phyloP scores from a whole-genome alignment of 768 basidiomycete species.

The Kwoniella newhampshirensis region DNA sequence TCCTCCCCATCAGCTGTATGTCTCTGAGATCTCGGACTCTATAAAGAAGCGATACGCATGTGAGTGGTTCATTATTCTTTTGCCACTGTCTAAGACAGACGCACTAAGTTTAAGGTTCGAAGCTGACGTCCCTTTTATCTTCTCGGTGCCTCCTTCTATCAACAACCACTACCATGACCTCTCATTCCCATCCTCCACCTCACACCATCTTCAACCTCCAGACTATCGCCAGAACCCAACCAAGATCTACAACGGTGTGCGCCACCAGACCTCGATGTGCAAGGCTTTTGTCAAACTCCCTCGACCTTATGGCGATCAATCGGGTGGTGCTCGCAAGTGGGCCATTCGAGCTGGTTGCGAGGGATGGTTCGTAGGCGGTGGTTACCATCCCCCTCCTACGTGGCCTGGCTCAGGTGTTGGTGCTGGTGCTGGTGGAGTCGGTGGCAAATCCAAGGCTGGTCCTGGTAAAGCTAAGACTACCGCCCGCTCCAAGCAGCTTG shows the following conservation, averaged over 20 bases:
- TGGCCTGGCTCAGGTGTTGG: background rate
- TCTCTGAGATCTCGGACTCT: conserved; percentile 48
- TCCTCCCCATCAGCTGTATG: conserved; percentile 47
- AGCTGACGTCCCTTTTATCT: conserved; percentile 8
- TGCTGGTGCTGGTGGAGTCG: background rate
- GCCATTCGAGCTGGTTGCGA: conserved; percentile 51
- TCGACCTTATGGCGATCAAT: conserved; percentile 51
- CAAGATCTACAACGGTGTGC: conserved; percentile 53
- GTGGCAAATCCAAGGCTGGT: conserved; percentile 3
- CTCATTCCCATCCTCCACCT: background rate
- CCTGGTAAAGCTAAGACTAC: conserved; percentile 43
- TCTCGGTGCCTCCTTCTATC: conserved; percentile 2
- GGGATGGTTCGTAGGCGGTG: conserved; percentile 43
- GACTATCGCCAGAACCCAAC: conserved; percentile 51
- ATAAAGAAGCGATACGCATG: conserved; percentile 49
- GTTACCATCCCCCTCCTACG: conserved; percentile 37
- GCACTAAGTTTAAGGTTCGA: too few species aligned
- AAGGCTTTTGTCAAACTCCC: conserved; percentile 51
- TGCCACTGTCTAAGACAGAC: too few species aligned
- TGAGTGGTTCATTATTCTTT: conserved; percentile 24
- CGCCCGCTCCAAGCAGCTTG: conserved; percentile 39
- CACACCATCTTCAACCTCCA: conserved; percentile 2
- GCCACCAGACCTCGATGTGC: conserved; percentile 51
- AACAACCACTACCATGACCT: too few species aligned
- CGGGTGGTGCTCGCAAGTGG: conserved; percentile 50